These are phyloP conservation scores for Arxiozyma bovina DNA, from an alignment of 1,139 yeast genomes.

Conservation along the genomic window DNA sequence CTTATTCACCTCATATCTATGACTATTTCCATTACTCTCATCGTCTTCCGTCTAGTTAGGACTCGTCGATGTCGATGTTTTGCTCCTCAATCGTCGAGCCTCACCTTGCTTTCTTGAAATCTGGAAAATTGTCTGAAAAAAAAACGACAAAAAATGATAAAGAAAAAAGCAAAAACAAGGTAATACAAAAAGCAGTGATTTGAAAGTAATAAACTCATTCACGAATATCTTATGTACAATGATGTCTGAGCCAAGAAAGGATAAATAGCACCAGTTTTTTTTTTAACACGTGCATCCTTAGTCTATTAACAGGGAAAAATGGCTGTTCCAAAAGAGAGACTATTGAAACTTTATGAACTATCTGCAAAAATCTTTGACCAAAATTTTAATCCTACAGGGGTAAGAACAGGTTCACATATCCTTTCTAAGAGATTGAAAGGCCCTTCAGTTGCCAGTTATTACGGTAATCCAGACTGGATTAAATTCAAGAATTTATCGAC, in stretches of 20 bases:
- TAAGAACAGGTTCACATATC: conserved; percentile 71
- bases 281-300: too few species aligned
- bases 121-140: not conserved
- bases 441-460: conserved; percentile 59
- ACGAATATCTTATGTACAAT: not conserved
- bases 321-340: conserved; percentile 33
- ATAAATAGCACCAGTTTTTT: too few species aligned
- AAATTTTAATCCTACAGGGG: conserved; percentile 57
- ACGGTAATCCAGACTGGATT: conserved; percentile 66
- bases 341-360: conserved; percentile 47
- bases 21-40: not conserved
- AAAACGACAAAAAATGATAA: too few species aligned
- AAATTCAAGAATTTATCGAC: conserved; percentile 52
- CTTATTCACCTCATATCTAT: too few species aligned
- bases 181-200: not conserved
- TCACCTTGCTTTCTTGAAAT: too few species aligned
- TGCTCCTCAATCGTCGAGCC: not conserved
- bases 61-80: not conserved
- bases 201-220: not conserved
- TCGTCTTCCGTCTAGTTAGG: not conserved
- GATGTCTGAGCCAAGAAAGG: not conserved
- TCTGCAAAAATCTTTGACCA: conserved; percentile 55
- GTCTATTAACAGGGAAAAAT: not conserved
- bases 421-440: conserved; percentile 70
- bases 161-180: too few species aligned